These are phyloP conservation scores for Psilocybe cubensis DNA, from an alignment of 768 basidiomycete genomes.

Conservation along the genomic window DNA sequence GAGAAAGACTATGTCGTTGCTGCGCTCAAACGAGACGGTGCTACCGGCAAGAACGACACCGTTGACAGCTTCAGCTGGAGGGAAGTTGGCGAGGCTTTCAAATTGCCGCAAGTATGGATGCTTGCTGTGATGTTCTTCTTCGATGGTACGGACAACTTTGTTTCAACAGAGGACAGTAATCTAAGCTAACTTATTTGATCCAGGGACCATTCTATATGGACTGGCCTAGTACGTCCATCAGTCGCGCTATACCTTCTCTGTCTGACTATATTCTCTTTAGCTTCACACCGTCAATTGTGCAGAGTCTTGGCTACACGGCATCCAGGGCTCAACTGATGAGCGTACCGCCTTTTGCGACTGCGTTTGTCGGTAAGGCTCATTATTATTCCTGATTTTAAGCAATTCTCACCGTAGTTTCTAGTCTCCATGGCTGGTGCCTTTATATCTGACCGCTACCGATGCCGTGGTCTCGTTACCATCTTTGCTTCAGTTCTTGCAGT, in stretches of 20 bases:
- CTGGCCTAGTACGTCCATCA: slow-evolving; percentile 48
- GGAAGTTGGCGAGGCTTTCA: slow-evolving; percentile 53
- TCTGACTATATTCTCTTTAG: slow-evolving; percentile 30
- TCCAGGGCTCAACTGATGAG: slow-evolving; percentile 64
- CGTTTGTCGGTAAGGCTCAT: slow-evolving; percentile 48
- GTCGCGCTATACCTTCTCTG: neutral
- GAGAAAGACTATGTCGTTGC: slow-evolving; percentile 31
- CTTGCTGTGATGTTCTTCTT: slow-evolving; percentile 56
- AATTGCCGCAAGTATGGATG: slow-evolving; percentile 58
- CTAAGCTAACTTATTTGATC: neutral
- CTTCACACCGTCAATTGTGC: slow-evolving; percentile 76
- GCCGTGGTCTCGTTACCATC: slow-evolving; percentile 51
- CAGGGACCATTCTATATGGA: slow-evolving; percentile 50
- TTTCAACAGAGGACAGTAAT: neutral
- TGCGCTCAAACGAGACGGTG: slow-evolving; percentile 40
- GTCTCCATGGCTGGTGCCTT: slow-evolving; percentile 42
- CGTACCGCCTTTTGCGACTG: slow-evolving; percentile 57
- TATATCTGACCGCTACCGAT: slow-evolving; percentile 57
- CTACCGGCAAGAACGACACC: slow-evolving; percentile 33
- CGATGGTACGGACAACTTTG: slow-evolving; percentile 41
- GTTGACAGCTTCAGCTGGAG: slow-evolving; percentile 57
- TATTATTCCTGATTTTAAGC: too few species aligned
- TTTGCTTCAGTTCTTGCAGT: slow-evolving; percentile 45
- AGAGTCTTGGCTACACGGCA: slow-evolving; percentile 57
- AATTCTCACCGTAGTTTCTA: too few species aligned